Evolutionary conservation across 345 rosid genomes (phyloP).

Genomic region (Erodium maritimum): DNA sequence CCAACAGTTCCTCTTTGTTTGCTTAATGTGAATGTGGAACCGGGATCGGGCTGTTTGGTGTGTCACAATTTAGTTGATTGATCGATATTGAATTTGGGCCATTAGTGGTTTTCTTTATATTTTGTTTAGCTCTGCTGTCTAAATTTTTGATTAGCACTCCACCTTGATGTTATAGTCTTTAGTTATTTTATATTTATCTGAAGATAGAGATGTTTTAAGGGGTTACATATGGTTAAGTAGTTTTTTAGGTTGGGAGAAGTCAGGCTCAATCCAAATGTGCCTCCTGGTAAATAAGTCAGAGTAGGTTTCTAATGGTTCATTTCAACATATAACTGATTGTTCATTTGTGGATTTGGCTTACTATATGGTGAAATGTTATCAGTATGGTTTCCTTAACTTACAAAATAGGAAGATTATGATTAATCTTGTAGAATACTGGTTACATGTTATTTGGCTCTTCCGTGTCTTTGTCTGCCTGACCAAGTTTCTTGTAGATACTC

Average conservation of each 20-base stretch:
- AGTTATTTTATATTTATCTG: neutral
- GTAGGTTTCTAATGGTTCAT: no score
- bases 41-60: neutral
- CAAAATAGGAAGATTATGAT: neutral
- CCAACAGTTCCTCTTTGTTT: neutral
- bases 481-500: neutral
- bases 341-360: no score
- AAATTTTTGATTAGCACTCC: neutral
- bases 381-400: neutral
- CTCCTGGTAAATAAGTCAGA: no score
- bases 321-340: no score
- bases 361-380: neutral
- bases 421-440: neutral
- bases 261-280: neutral
- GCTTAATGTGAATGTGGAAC: neutral
- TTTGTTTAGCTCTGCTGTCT: constrained; percentile 1
- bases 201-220: neutral
- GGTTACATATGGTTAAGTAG: no score
- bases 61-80: neutral
- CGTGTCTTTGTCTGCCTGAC: neutral
- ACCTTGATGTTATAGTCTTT: neutral
- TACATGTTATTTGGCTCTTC: neutral
- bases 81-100: neutral
- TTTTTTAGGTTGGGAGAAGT: neutral
- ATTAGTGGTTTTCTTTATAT: neutral